phyloP scores from a whole-genome alignment of 306 rosid species.

The Argentina anserina region DNA sequence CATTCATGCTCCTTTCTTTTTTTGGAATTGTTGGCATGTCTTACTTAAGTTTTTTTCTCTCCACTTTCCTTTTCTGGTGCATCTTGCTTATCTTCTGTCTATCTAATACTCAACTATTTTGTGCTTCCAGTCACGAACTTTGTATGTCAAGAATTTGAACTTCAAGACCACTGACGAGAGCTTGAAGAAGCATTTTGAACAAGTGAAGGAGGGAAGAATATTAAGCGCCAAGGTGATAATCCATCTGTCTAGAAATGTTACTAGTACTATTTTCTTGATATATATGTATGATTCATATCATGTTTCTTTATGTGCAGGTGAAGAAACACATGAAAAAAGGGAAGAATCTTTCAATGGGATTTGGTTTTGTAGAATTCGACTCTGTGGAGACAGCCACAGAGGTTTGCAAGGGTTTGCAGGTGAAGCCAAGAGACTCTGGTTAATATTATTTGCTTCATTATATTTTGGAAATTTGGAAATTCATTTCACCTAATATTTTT shows the following conservation, averaged over 20 bases:
- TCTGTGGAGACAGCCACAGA: conserved; percentile 68
- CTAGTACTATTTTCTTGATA: conserved; percentile 2
- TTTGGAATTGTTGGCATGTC: neutral
- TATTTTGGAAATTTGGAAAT: conserved; percentile 19
- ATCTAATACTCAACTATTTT: conserved; percentile 1
- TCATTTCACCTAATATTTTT: conserved; percentile 22
- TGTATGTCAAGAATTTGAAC: conserved; percentile 92
- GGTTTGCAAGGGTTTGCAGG: conserved; percentile 71
- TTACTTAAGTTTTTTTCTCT: neutral
- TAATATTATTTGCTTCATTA: conserved; percentile 6
- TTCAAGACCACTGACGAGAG: conserved; percentile 72
- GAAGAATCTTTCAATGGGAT: conserved; percentile 83
- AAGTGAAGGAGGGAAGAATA: conserved; percentile 62
- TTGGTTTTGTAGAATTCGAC: conserved; percentile 83
- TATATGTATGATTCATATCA: conserved; percentile 14
- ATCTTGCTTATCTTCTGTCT: conserved; percentile 6
- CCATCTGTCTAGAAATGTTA: conserved; percentile 7
- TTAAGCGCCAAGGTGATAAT: conserved; percentile 71
- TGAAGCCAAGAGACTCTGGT: conserved; percentile 21
- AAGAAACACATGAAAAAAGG: conserved; percentile 84
- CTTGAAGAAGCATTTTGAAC: conserved; percentile 67
- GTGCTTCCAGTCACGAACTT: conserved; percentile 65
- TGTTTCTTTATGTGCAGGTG: conserved; percentile 45
- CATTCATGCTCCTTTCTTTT: neutral
- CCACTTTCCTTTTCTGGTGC: neutral